These are phyloP conservation scores for Fusarium fracticaudum DNA, from an alignment of 2,329 filamentous ascomycete genomes.

Conservation along the genomic window DNA sequence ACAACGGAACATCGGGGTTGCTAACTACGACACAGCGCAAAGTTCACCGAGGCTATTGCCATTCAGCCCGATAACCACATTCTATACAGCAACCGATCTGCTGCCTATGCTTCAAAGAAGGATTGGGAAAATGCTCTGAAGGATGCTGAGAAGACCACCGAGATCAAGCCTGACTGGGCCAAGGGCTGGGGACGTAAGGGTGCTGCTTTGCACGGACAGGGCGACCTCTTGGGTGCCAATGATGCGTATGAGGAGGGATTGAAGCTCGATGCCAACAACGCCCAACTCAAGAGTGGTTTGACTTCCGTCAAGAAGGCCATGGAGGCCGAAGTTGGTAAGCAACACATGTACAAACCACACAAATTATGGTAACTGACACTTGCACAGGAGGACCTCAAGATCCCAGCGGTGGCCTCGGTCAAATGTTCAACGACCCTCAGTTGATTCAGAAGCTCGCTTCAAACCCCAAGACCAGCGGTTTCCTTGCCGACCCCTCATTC, in stretches of 20 bases:
- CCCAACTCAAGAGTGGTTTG: conserved; percentile 89
- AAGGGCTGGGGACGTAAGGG: conserved; percentile 97
- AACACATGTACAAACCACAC: background rate
- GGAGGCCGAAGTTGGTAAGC: conserved; percentile 62
- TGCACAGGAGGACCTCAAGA: conserved; percentile 56
- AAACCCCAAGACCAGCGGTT: conserved; percentile 90
- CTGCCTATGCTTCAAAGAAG: conserved; percentile 85
- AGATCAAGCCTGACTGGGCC: conserved; percentile 97
- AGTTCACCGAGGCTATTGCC: conserved; percentile 93
- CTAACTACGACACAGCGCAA: conserved; percentile 68
- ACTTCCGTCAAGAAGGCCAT: conserved; percentile 89
- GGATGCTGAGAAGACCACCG: conserved; percentile 92
- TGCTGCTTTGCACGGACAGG: conserved; percentile 85
- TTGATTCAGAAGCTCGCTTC: conserved; percentile 88
- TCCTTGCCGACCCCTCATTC: conserved; percentile 85
- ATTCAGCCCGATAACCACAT: conserved; percentile 92
- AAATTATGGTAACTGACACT: background rate
- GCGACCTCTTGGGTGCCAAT: conserved; percentile 84
- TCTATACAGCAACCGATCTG: conserved; percentile 97
- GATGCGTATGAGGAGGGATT: conserved; percentile 96
- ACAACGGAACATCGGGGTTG: conserved; percentile 1
- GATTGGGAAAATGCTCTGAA: conserved; percentile 85
- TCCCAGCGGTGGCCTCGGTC: conserved; percentile 79
- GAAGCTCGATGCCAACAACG: conserved; percentile 90
- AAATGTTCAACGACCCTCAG: conserved; percentile 94